Conservation (phyloP, 2,329 filamentous ascomycete genomes). For the Pseudogymnoascus sp. region DNA sequence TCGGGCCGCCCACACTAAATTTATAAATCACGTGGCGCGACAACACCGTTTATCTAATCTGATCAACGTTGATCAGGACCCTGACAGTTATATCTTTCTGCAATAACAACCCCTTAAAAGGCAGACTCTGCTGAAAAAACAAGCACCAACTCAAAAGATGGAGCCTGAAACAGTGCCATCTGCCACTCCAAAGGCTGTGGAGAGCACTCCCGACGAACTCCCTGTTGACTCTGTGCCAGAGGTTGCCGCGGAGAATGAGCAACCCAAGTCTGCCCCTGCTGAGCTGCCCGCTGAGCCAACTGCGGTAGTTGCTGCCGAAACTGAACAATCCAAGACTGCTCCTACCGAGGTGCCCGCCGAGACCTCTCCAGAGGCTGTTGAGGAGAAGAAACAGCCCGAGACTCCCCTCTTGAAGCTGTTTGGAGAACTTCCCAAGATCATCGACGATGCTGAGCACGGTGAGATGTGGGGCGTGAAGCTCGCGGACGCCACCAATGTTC, state of each 20-base stretch:
- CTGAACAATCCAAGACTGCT: background rate
- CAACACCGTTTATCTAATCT: background rate
- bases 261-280: background rate
- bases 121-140: background rate
- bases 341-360: background rate
- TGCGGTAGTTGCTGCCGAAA: background rate
- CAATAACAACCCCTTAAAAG: background rate
- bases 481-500: conserved; percentile 44
- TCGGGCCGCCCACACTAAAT: background rate
- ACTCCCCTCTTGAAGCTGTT: conserved; percentile 46
- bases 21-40: background rate
- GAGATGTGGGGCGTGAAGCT: conserved; percentile 87
- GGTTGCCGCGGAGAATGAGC: background rate
- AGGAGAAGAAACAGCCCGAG: background rate
- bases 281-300: background rate
- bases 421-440: conserved; percentile 47
- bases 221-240: background rate
- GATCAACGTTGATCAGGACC: background rate
- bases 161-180: background rate
- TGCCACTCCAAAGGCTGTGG: background rate
- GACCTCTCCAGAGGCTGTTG: background rate
- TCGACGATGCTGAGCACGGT: conserved; percentile 48
- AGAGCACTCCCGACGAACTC: background rate
- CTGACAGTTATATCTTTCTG: background rate
- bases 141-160: conserved; percentile 7